phyloP scores from a whole-genome alignment of 768 basidiomycete genomes.

The Royoungia palumana region DNA sequence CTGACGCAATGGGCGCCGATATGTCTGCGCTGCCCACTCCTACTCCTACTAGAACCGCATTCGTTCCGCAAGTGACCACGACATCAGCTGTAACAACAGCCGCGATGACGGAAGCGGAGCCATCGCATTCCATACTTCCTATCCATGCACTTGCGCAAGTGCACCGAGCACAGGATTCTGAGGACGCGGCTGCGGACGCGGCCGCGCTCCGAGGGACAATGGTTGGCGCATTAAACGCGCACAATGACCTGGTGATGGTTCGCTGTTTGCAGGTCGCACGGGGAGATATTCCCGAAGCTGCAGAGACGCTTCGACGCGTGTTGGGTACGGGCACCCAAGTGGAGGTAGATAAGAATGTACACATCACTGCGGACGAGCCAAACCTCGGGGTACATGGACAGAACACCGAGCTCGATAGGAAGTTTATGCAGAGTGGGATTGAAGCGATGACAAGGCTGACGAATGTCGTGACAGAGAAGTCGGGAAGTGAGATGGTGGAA shows the following conservation, averaged over 20 bases:
- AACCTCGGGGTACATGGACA: neutral
- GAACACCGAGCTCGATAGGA: constrained; percentile 40
- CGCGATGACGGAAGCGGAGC: neutral
- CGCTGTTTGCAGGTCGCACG: constrained; percentile 20
- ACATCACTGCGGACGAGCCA: neutral
- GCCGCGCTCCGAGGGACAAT: constrained; percentile 21
- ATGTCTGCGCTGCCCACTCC: constrained; percentile 4
- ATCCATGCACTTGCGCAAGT: constrained; percentile 16
- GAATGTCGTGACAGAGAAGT: constrained; percentile 12
- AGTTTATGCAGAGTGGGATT: constrained; percentile 70
- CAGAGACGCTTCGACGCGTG: constrained; percentile 21
- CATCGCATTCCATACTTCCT: neutral
- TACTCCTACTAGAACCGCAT: constrained; percentile 9
- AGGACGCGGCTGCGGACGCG: constrained; percentile 22
- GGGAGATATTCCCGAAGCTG: constrained; percentile 24
- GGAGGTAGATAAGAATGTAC: neutral
- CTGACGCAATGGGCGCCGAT: neutral
- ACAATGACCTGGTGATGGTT: constrained; percentile 21
- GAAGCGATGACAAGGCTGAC: constrained; percentile 68
- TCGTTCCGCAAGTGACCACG: constrained; percentile 6
- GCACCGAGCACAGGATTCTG: constrained; percentile 21
- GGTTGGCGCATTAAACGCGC: constrained; percentile 9
- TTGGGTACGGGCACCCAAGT: neutral
- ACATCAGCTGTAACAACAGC: neutral
- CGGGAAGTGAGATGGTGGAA: neutral